Conservation (phyloP, 768 basidiomycete genomes). For the Trichaptum fuscoviolaceum region DNA sequence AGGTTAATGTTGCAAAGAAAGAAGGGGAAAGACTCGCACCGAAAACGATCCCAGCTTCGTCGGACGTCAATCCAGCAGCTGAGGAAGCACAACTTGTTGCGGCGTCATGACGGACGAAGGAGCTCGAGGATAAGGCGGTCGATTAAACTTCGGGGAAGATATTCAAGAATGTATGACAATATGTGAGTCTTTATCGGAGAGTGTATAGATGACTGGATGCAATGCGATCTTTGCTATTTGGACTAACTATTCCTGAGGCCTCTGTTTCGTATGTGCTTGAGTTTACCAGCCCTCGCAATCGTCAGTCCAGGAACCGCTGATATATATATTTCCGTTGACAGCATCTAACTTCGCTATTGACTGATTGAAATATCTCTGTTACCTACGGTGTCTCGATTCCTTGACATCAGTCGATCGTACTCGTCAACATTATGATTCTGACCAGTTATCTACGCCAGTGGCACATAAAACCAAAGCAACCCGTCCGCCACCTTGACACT, state of each 20-base stretch:
- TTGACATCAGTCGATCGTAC: not conserved
- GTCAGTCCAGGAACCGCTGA: not conserved
- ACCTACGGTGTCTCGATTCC: not conserved
- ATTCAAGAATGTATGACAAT: no score
- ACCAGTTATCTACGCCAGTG: not conserved
- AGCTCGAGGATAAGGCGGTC: not conserved
- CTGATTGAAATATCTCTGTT: not conserved
- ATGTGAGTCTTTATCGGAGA: not conserved
- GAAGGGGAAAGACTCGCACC: conserved; percentile 33
- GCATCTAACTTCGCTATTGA: not conserved
- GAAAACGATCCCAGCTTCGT: conserved; percentile 2
- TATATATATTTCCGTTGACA: not conserved
- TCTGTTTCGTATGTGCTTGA: not conserved
- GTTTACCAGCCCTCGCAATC: not conserved
- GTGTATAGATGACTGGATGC: not conserved
- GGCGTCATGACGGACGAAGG: not conserved
- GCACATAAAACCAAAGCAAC: not conserved
- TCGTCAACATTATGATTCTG: not conserved
- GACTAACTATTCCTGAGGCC: not conserved
- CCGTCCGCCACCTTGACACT: not conserved
- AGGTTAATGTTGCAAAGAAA: conserved; percentile 51
- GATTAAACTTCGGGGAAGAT: no score
- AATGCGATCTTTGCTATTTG: not conserved
- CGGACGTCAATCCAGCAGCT: not conserved
- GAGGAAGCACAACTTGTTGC: not conserved